Evolutionary conservation across 2,329 filamentous ascomycete genomes (phyloP).

Genomic region (Diplodia scrobiculata): DNA sequence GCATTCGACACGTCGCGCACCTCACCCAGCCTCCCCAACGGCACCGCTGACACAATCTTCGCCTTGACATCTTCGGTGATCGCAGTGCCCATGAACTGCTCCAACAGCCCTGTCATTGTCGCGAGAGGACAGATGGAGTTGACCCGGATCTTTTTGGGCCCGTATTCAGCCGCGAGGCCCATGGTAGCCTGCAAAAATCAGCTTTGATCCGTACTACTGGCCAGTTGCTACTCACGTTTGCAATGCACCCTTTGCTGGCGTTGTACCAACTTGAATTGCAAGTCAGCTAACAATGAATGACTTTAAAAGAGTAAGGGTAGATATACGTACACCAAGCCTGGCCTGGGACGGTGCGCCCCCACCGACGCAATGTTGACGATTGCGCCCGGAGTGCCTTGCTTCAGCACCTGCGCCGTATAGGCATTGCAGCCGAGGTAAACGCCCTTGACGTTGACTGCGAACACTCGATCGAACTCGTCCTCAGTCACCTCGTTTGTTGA

Average conservation of each 20-base stretch:
- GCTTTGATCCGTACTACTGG: neutral
- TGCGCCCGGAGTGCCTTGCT: conserved; percentile 58
- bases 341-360: conserved; percentile 62
- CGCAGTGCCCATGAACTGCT: conserved; percentile 61
- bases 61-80: conserved; percentile 60
- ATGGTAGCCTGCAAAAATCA: conserved; percentile 54
- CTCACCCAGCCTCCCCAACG: conserved; percentile 61
- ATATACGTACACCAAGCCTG: conserved; percentile 54
- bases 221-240: conserved; percentile 50
- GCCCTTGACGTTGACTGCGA: conserved; percentile 69
- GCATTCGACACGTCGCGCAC: conserved; percentile 63
- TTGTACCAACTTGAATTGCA: conserved; percentile 60
- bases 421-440: conserved; percentile 64
- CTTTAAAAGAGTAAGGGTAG: too few relatives aligned
- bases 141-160: conserved; percentile 70
- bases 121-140: conserved; percentile 71
- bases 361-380: conserved; percentile 70
- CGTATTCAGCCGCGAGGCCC: conserved; percentile 72
- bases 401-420: conserved; percentile 63
- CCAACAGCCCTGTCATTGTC: conserved; percentile 66
- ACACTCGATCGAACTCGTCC: conserved; percentile 66
- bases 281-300: too few relatives aligned
- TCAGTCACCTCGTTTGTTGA: conserved; percentile 65
- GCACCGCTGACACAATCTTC: conserved; percentile 59
- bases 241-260: conserved; percentile 66